Evolutionary conservation across 306 rosid genomes (phyloP), one percentile per base, ranked within the genome.

Genomic region (Inga laurina): DNA sequence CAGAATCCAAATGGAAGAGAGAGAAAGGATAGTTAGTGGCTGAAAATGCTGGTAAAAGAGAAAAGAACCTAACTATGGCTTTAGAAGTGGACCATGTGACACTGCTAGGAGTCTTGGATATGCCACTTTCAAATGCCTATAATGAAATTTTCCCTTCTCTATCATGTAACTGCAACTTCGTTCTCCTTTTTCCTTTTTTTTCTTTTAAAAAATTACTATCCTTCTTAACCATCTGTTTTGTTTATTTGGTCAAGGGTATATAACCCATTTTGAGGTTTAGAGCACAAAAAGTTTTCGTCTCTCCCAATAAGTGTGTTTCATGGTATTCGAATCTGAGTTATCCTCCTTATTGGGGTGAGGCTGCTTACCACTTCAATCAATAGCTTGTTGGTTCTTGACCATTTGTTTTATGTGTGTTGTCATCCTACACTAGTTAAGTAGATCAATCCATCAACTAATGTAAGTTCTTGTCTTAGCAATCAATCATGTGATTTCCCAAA

Each of bases 41-140:
- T 82, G 80, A 61, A 80, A 78, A 45, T 79, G 57, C 15, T 76
- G 74, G 74, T 52, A 5, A 48, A 57, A 79, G 65, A 81, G 73
- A 64, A 82, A 72, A 79, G 70, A 44, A 9, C 48, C 59, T 78
- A 19, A 61, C 75, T 69, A 45, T 37, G 19, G 56, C 74, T 44
- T 72, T 75, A 77, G 88, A 81, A 83, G 85, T 81, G 91, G 90
- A 67, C 65, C 79, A 82, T 83, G 86, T 87, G 85, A 82, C 83
- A 81, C 27, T 39, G 66, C 45, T 62, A 52, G 44, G 24, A 81
- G 76, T 52, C 83, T 70, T 69, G 71, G 45, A 68, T 82, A 56
- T 75, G 84, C 75, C 72, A 61, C 69, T 75, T 64, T 2, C 6
- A 80, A 84, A 65, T 66, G 79, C 41, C 89, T 75, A 34, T 81